phyloP scores from a whole-genome alignment of 768 basidiomycete genomes.

The Nevesoporus exiguus region DNA sequence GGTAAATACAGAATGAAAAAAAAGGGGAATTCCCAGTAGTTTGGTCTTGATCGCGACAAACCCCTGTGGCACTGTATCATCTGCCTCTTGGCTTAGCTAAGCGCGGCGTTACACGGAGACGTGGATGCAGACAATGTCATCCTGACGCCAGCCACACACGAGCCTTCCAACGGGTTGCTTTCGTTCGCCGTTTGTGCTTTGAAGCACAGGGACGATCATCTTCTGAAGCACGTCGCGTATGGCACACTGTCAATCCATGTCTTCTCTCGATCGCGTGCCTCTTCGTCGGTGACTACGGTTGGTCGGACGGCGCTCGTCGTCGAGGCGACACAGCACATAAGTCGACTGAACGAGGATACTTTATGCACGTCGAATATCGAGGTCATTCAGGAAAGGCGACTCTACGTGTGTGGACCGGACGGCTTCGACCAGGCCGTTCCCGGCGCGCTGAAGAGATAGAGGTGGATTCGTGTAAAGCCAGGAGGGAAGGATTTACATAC shows the following conservation, averaged over 20 bases:
- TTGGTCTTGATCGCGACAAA: no score
- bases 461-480: slow-evolving; percentile 32
- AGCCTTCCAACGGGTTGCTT: slow-evolving; percentile 50
- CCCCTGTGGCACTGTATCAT: no score
- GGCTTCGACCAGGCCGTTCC: slow-evolving; percentile 41
- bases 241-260: slow-evolving; percentile 37
- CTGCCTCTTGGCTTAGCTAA: no score
- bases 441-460: slow-evolving; percentile 35
- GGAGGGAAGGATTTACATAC: slow-evolving; percentile 44
- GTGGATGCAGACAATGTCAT: slow-evolving; percentile 34
- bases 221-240: neutral
- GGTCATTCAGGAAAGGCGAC: slow-evolving; percentile 25
- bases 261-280: slow-evolving; percentile 26
- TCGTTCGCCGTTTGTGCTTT: slow-evolving; percentile 30
- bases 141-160: slow-evolving; percentile 50
- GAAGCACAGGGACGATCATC: neutral
- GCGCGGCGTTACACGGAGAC: neutral
- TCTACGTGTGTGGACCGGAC: slow-evolving; percentile 51
- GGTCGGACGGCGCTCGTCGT: slow-evolving; percentile 17
- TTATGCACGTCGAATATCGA: slow-evolving; percentile 5
- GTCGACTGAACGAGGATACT: slow-evolving; percentile 15
- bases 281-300: neutral
- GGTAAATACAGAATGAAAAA: no score
- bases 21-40: no score
- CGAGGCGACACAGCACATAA: slow-evolving; percentile 15